A percentile compares a stretch with the other conserved stretches of the same genome.
These are phyloP conservation scores for Yarrowia osloensis DNA, from an alignment of 805 yeast species.

Conservation along the genomic window DNA sequence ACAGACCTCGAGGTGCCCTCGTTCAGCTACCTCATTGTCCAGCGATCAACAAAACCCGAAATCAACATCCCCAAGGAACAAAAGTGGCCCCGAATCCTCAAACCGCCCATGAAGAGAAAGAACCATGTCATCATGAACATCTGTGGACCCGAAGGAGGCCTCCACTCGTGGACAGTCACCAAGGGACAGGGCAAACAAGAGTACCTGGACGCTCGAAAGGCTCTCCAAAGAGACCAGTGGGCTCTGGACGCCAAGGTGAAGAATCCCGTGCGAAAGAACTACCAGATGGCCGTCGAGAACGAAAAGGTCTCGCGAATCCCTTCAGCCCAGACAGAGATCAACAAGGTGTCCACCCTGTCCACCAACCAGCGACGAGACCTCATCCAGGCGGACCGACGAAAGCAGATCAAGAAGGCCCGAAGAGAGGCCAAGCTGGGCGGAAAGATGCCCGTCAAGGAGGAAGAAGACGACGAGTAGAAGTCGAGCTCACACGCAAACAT, in stretches of 20 bases:
- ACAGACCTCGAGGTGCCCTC: conserved; percentile 69
- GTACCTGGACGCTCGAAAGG: conserved; percentile 89
- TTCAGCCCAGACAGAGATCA: neutral
- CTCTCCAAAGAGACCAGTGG: conserved; percentile 87
- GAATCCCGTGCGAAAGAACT: conserved; percentile 12
- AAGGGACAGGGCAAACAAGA: conserved; percentile 70
- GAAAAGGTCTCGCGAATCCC: neutral
- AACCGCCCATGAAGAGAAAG: conserved; percentile 72
- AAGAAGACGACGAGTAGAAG: neutral
- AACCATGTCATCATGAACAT: conserved; percentile 79
- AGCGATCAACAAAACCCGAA: conserved; percentile 51
- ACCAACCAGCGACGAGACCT: conserved; percentile 27
- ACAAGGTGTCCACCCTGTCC: neutral
- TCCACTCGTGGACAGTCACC: conserved; percentile 88
- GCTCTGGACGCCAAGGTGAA: conserved; percentile 58
- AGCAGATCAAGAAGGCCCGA: neutral
- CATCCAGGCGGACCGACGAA: neutral
- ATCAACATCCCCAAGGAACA: conserved; percentile 39
- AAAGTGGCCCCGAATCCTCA: conserved; percentile 69
- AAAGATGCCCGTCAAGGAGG: neutral
- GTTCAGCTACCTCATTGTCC: conserved; percentile 71
- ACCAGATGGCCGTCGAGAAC: conserved; percentile 1
- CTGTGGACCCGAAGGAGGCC: conserved; percentile 74
- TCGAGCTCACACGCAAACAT: neutral
- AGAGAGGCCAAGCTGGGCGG: neutral